Evolutionary conservation across 2,329 filamentous ascomycete species (phyloP), one percentile per base, ranked within the genome.

Genomic region (Calonectria honghensis): DNA sequence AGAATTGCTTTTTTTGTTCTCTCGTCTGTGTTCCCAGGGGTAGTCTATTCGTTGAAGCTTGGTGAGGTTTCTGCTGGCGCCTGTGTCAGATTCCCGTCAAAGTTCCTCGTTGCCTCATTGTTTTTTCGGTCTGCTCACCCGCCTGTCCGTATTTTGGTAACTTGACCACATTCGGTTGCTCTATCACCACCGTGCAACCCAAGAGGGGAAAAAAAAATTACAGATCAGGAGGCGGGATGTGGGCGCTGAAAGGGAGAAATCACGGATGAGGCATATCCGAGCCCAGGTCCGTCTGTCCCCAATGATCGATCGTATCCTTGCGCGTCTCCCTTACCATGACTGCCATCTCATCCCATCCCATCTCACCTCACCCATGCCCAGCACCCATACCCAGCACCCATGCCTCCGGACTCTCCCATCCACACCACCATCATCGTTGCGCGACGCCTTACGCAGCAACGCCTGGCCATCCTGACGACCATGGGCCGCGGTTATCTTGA

Each of bases 281-380:
- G 52, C 52, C 45, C 24, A 63, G 39, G 35, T 27, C 35, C 16
- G 37, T 63, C 57, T 39, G 32, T 48, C 54, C 48, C 50, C 57
- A 73, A 27, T 70, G 39, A 70, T 70, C 67, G 72, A 73, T 70
- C 67, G 18, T 27, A 73, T 59, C 72, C 70, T 76, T 76, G 48
- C 54, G 50, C 50, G 35, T 59, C 39, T 76, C 57, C 73, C 64
- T 51, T 72, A 51, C 35, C 20, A 70, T 39, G 70, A 59, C 51
- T 63, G 64, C 63, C 70, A 68, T 69, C 68, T 75, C 65, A 59
- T 61, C 57, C 52, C 52, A 57, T 71, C 68, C 68, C 68, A 52
- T 72, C 57, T 72, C 54, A 72, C 27, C 51, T 72, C 68, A 74
- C 31, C 74, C 64, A 67, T 68, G 66, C 50, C 45, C 61, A 35